phyloP scores from a whole-genome alignment of 768 basidiomycete species.

The Termitomyces sp. region DNA sequence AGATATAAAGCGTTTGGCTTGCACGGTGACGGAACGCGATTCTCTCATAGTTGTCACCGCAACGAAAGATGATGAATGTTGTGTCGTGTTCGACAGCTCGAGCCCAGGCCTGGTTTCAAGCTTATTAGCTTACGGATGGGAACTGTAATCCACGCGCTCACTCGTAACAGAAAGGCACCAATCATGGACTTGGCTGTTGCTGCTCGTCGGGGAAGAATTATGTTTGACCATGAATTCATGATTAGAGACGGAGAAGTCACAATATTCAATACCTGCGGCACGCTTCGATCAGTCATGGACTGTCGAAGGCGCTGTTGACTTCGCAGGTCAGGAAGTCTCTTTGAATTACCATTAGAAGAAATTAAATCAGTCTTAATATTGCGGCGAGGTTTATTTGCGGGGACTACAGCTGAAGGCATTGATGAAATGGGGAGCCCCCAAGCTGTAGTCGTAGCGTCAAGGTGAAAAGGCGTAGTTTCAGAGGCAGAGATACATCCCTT shows the following conservation, averaged over 20 bases:
- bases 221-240: background rate
- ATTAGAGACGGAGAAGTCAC: background rate
- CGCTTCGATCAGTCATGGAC: background rate
- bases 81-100: constrained; percentile 10
- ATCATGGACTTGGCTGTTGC: background rate
- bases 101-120: constrained; percentile 9
- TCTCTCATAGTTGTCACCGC: constrained; percentile 11
- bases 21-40: constrained; percentile 15
- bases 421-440: background rate
- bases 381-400: background rate
- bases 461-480: background rate
- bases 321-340: background rate
- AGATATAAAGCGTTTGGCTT: constrained; percentile 15
- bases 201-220: background rate
- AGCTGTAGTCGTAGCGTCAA: background rate
- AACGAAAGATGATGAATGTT: constrained; percentile 15
- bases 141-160: background rate
- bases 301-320: background rate
- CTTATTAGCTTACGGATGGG: background rate
- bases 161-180: background rate
- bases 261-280: background rate
- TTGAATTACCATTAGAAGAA: background rate
- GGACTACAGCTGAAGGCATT: background rate
- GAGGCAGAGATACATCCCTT: background rate
- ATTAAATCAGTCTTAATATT: background rate